Conservation (phyloP, 352 stramenopile species). For the Phytophthora syringae region DNA sequence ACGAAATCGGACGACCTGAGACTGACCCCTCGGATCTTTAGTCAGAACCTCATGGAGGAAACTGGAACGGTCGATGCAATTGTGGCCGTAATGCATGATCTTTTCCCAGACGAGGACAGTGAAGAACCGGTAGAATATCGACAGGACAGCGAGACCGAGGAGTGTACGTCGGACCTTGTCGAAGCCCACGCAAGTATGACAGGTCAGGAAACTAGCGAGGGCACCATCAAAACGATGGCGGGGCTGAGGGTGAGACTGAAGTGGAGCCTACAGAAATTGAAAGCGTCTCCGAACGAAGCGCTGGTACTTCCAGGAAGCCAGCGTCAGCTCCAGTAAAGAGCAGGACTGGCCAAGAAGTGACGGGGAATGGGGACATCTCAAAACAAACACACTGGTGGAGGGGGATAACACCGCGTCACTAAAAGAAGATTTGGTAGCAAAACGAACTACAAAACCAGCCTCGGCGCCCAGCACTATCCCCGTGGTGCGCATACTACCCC, state of each 20-base stretch:
- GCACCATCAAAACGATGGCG: no score
- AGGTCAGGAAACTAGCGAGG: background rate
- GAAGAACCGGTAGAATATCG: conserved; percentile 8
- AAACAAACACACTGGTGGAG: background rate
- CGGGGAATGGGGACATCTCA: background rate
- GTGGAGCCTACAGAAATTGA: background rate
- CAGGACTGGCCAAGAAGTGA: background rate
- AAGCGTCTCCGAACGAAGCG: background rate
- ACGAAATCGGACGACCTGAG: conserved; percentile 56
- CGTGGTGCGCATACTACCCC: background rate
- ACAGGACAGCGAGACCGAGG: conserved; percentile 5
- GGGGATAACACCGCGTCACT: background rate
- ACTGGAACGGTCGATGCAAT: conserved; percentile 65
- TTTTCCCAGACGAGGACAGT: conserved; percentile 69
- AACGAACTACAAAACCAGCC: conserved; percentile 16
- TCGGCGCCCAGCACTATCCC: conserved; percentile 27
- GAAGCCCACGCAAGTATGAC: conserved; percentile 2
- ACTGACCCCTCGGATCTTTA: conserved; percentile 62
- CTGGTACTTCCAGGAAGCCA: conserved; percentile 6
- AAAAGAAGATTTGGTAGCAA: background rate
- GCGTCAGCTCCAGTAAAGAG: conserved; percentile 14
- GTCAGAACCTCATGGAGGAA: conserved; percentile 74
- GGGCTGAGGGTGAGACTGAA: background rate
- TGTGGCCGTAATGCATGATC: conserved; percentile 65
- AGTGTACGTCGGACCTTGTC: background rate